These are phyloP conservation scores for Aegilops sharonensis DNA, from an alignment of 176 grass and related monocot genomes.

Conservation along the genomic window DNA sequence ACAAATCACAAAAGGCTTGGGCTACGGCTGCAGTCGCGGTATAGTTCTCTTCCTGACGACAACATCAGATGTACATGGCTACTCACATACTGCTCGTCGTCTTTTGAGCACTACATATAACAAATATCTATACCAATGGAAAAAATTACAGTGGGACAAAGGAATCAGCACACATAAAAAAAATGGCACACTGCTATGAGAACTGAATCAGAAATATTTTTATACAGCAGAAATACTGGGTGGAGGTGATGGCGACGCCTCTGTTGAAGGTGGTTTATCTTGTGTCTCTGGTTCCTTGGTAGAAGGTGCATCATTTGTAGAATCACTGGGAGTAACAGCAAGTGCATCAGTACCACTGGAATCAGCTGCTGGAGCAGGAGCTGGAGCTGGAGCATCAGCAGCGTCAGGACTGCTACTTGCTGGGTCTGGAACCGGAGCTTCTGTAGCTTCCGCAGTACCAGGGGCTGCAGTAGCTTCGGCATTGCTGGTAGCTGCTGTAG, in stretches of 20 bases:
- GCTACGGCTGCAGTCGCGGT: background rate
- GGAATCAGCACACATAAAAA: conserved; percentile 24
- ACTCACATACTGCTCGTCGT: conserved; percentile 44
- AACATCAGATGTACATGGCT: conserved; percentile 49
- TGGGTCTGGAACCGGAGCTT: conserved; percentile 10
- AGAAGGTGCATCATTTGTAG: background rate
- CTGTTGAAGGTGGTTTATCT: conserved; percentile 34
- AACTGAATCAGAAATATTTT: conserved; percentile 22
- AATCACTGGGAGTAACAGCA: conserved; percentile 17
- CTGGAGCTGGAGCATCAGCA: conserved; percentile 17
- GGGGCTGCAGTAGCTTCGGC: conserved; percentile 19
- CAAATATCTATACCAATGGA: conserved; percentile 32
- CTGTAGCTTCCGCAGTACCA: conserved; percentile 11
- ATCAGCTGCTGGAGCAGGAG: conserved; percentile 19
- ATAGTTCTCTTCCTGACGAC: conserved; percentile 6
- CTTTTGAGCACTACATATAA: background rate
- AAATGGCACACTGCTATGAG: conserved; percentile 37
- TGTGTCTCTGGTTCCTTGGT: conserved; percentile 4
- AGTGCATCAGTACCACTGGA: background rate
- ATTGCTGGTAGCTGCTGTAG: conserved; percentile 9
- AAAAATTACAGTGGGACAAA: conserved; percentile 33
- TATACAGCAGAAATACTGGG: conserved; percentile 35
- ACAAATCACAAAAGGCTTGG: conserved; percentile 31
- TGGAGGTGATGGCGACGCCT: conserved; percentile 5
- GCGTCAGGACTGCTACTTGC: conserved; percentile 14